Base-by-base conservation (phyloP, 345 rosid species). In the Eucalyptus polybractea region DNA sequence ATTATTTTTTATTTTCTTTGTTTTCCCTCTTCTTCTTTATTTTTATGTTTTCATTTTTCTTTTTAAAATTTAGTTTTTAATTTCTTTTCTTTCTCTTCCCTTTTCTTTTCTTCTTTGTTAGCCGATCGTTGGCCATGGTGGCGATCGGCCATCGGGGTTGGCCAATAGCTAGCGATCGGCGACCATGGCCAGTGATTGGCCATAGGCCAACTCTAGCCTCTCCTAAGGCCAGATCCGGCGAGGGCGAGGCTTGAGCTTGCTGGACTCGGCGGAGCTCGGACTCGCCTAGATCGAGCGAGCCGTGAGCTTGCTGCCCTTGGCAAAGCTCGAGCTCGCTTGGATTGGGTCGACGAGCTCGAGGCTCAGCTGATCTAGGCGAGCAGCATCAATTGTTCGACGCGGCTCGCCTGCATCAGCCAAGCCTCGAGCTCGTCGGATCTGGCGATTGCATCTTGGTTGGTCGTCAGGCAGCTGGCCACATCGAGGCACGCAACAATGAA, bases 231-330 rank as follows among this genome's bases (percentile, higher is more conserved):
- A 17, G 0, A 53, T 53, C 4, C 1, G 9, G 2, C 9, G 2
- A 17, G 56, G 24, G 4, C 4, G 2, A 53, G 56, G 24, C 24
- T 51, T 7, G 8, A 17, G 56, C 56, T 51, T 1, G 4, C 4
- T 0, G 16, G 3, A 15, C 53, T 15, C 0, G 9, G 0, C 4
- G 0, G 0, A 51, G 56, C 4, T 17, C 9, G 9, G 0, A 7
- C 24, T 53, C 56, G 2, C 56, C 0, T 53, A 9, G 24, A 53
- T 53, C 5, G 0, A 50, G 53, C 7, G 0, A 50, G 53, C 3
- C 3, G 1, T 0, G 7, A 50, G 19, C 19, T 50, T 50, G 17
- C 3, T 14, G 3, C 7, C 53, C 53, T 50, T 0, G 4, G 22
- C 56, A 51, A 1, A 51, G 56, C 54, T 17, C 24, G 21, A 3